A percentile compares a stretch with the other conserved stretches of the same genome.
phyloP scores from a whole-genome alignment of 768 basidiomycete genomes.

The Kwoniella pini region DNA sequence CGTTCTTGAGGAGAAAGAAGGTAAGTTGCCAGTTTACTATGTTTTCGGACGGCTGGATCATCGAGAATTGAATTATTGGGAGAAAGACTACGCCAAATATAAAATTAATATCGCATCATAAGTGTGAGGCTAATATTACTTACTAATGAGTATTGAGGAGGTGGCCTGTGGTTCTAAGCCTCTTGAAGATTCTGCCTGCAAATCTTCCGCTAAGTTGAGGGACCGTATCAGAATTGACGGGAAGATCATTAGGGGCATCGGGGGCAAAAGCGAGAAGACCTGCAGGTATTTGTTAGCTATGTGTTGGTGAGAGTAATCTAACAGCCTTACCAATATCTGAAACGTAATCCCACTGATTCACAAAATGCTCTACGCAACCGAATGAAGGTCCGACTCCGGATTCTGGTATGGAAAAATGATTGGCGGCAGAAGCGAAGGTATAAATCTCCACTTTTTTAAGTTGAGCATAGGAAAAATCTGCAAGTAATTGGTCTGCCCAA shows the following conservation, averaged over 20 bases:
- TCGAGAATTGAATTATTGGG: constrained; percentile 32
- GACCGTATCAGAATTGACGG: background rate
- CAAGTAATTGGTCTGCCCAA: constrained; percentile 37
- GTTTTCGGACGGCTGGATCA: constrained; percentile 20
- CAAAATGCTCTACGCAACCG: constrained; percentile 40
- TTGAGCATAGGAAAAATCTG: constrained; percentile 31
- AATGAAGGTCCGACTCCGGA: constrained; percentile 15
- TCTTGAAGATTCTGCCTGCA: constrained; percentile 39
- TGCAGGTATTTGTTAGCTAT: too few species aligned
- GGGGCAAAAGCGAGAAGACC: constrained; percentile 34
- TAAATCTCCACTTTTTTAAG: constrained; percentile 44
- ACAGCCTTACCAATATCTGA: constrained; percentile 33
- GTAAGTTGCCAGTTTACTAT: constrained; percentile 31
- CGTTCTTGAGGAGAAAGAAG: background rate
- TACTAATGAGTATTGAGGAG: constrained; percentile 39
- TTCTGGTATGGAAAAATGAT: constrained; percentile 37
- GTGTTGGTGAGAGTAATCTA: too few species aligned
- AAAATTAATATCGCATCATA: too few species aligned
- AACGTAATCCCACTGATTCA: constrained; percentile 39
- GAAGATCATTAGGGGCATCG: constrained; percentile 2
- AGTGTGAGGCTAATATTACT: too few species aligned
- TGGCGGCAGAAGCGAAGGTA: constrained; percentile 45
- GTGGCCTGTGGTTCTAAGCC: constrained; percentile 36
- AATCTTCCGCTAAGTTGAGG: constrained; percentile 25
- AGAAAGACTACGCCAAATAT: background rate